Percentiles rank a stretch among this genome's conserved stretches.
Conservation (phyloP, 2,329 filamentous ascomycete species). For the Penicillium thymicola region DNA sequence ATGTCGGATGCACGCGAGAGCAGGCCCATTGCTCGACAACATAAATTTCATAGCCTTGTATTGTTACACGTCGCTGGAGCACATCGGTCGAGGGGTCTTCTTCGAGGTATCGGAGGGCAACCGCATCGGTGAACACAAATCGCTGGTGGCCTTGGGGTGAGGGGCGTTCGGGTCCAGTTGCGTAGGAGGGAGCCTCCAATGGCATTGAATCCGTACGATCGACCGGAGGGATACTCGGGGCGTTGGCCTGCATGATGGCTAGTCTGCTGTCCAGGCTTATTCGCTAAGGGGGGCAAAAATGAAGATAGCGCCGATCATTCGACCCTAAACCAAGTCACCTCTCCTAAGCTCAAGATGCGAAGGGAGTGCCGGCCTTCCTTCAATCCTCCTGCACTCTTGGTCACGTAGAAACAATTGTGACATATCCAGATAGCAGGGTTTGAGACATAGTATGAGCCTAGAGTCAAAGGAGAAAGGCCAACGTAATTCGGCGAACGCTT, state of each 20-base stretch:
- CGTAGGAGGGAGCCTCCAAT: slow-evolving; percentile 14
- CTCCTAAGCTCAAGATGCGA: slow-evolving; percentile 19
- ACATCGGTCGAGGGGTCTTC: slow-evolving; percentile 75
- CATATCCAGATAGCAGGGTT: slow-evolving; percentile 23
- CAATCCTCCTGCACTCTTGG: slow-evolving; percentile 24
- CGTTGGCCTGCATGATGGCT: slow-evolving; percentile 21
- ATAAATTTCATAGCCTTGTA: slow-evolving; percentile 88
- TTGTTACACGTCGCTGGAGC: slow-evolving; percentile 65
- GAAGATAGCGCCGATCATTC: slow-evolving; percentile 5
- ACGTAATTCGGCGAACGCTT: neutral
- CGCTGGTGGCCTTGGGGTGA: slow-evolving; percentile 47
- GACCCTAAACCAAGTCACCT: slow-evolving; percentile 10
- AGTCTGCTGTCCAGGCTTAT: neutral
- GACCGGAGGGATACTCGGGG: slow-evolving; percentile 22
- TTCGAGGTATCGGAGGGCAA: slow-evolving; percentile 73
- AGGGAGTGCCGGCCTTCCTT: slow-evolving; percentile 27
- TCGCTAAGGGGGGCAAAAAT: neutral
- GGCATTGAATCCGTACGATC: slow-evolving; percentile 26
- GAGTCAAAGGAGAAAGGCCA: neutral
- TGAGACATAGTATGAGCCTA: slow-evolving; percentile 12
- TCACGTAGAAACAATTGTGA: slow-evolving; percentile 22
- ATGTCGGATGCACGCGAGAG: slow-evolving; percentile 82
- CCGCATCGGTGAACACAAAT: slow-evolving; percentile 63
- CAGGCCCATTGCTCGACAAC: slow-evolving; percentile 97
- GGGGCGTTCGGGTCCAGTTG: slow-evolving; percentile 14